Base-by-base conservation (phyloP, 768 basidiomycete species). In the Mycena vitilis region DNA sequence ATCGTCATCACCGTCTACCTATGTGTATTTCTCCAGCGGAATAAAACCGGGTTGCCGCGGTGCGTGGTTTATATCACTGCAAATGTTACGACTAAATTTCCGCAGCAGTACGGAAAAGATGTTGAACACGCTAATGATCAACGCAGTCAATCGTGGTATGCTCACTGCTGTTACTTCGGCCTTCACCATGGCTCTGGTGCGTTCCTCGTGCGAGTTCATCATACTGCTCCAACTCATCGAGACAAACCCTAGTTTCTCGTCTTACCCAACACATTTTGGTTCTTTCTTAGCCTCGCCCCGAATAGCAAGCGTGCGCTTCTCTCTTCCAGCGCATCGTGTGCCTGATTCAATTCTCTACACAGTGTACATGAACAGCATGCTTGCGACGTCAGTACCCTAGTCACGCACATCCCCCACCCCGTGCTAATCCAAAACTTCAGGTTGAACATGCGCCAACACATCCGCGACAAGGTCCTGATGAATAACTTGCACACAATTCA, bases 291-390 rank as follows among this genome's bases (percentile, higher is more conserved):
- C 36, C 64, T 70, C 4, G 69, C 69, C 5, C 69, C 65, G 6
- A 71, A 52, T 51, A 66, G 55, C 25, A 71, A 71, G 53, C 48
- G 65, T 71, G 20, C 1, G 70, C 2, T 25, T 45, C 30, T 30
- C 25, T 10, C 25, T 52, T 20, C 8, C 36, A 40, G 4, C 7
- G 11, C 7, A 15, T 40, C 20, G 6, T 20, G 2, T 15, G 5
- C 30, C 9, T n/a, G 13, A 5, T 16, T 22, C 22, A 3, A 40
- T 44, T 10, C n/a, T 20, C 25, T 16, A 5, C 16, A 44, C 53
- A 71, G 70, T 66, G 8, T 71, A 71, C 45, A 66, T 67, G 70
- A 71, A 71, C 34, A 71, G 70, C 53, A 71, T 71, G 70, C 44
- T 71, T 13, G 55, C 70, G 18, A 71, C 65, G 70, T 71, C 47